Evolutionary conservation across 1,139 yeast species (phyloP).

Genomic region (Scheffersomyces parashehatae): DNA sequence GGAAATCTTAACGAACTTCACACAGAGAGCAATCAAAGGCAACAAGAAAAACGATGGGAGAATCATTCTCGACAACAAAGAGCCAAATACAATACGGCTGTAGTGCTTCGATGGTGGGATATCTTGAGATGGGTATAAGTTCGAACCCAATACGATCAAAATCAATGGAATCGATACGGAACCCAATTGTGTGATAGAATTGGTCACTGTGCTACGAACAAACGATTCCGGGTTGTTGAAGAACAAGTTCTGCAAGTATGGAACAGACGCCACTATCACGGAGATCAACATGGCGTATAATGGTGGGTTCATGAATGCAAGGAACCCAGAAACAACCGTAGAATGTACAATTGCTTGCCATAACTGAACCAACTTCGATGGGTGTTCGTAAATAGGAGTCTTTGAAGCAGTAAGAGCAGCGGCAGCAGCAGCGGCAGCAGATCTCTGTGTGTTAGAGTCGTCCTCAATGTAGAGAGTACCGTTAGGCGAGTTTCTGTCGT

Average conservation of each 20-base stretch:
- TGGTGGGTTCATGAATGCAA: slow-evolving; percentile 86
- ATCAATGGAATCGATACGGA: slow-evolving; percentile 79
- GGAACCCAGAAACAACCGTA: slow-evolving; percentile 19
- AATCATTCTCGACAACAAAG: slow-evolving; percentile 74
- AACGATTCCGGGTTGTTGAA: slow-evolving; percentile 53
- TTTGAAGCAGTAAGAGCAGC: slow-evolving; percentile 2
- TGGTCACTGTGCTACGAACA: slow-evolving; percentile 72
- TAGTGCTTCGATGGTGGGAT: slow-evolving; percentile 63
- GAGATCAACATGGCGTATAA: slow-evolving; percentile 88
- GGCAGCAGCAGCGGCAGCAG: background rate
- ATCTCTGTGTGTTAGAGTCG: background rate
- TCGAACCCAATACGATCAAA: slow-evolving; percentile 74
- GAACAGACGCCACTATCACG: slow-evolving; percentile 79
- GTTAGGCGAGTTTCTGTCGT: background rate
- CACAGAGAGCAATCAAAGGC: slow-evolving; percentile 67
- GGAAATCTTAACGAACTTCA: slow-evolving; percentile 64
- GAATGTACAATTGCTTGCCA: slow-evolving; percentile 1
- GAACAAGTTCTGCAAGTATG: slow-evolving; percentile 63
- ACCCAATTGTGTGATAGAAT: slow-evolving; percentile 78
- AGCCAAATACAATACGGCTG: slow-evolving; percentile 60
- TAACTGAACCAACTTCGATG: slow-evolving; percentile 11
- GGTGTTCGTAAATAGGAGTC: background rate
- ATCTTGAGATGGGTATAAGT: slow-evolving; percentile 65
- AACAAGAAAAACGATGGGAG: slow-evolving; percentile 67
- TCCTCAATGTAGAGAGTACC: background rate